Conservation (phyloP, 1,139 yeast species). For the Pichia sp. region DNA sequence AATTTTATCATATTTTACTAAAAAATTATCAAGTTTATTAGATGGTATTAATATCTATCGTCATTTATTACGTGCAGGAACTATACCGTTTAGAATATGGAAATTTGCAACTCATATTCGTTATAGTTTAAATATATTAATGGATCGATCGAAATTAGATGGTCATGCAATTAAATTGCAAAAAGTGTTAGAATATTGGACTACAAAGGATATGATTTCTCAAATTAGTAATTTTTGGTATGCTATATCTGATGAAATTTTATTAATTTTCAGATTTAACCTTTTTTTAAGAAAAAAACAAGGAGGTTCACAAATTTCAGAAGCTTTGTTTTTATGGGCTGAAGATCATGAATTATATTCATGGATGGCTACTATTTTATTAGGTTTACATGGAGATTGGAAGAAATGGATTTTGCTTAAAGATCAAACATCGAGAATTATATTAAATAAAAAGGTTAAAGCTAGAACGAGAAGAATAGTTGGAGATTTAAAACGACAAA, state of each 20-base stretch:
- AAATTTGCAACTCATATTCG: slow-evolving; percentile 22
- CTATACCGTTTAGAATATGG: slow-evolving; percentile 53
- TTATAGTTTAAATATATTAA: slow-evolving; percentile 11
- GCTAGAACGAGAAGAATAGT: slow-evolving; percentile 26
- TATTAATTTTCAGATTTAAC: slow-evolving; percentile 48
- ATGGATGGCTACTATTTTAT: slow-evolving; percentile 58
- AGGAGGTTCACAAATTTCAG: slow-evolving; percentile 17
- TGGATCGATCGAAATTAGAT: slow-evolving; percentile 9
- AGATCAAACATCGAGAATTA: slow-evolving; percentile 42
- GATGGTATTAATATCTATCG: slow-evolving; percentile 54
- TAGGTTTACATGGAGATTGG: slow-evolving; percentile 47
- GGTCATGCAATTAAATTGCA: slow-evolving; percentile 16
- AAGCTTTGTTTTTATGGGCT: slow-evolving; percentile 13
- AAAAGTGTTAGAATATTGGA: slow-evolving; percentile 29
- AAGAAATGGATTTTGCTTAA: slow-evolving; percentile 35
- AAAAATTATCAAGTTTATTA: slow-evolving; percentile 41
- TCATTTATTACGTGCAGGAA: slow-evolving; percentile 66
- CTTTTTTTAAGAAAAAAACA: slow-evolving; percentile 39
- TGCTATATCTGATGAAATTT: slow-evolving; percentile 56
- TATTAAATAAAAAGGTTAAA: slow-evolving; percentile 35
- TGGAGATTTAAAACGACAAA: slow-evolving; percentile 6
- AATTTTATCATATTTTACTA: slow-evolving; percentile 28
- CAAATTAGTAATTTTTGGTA: slow-evolving; percentile 53
- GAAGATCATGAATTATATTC: slow-evolving; percentile 48
- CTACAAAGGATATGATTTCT: slow-evolving; percentile 40